These are phyloP conservation scores for Metschnikowia kofuensis DNA, from an alignment of 805 yeast species.

Conservation along the genomic window DNA sequence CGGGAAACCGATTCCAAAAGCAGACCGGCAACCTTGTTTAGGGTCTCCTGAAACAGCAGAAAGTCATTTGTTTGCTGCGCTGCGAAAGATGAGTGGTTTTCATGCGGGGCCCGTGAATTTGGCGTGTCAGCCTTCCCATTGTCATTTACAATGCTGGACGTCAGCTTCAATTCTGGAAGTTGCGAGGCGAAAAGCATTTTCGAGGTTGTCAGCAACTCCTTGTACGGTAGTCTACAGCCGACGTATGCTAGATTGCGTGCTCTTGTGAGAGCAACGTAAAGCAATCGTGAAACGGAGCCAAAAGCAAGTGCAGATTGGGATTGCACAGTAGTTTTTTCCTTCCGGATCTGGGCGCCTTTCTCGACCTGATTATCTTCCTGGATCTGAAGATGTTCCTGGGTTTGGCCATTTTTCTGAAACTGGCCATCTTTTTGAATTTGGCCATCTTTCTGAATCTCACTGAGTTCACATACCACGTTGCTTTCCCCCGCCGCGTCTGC, in stretches of 20 bases:
- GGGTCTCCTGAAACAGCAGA: neutral
- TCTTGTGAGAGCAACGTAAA: constrained; percentile 68
- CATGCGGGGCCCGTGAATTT: no score
- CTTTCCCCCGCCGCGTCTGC: neutral
- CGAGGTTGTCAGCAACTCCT: constrained; percentile 5
- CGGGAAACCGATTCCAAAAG: neutral
- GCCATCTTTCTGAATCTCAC: neutral
- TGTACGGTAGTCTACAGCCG: constrained; percentile 14
- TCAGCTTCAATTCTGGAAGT: constrained; percentile 7
- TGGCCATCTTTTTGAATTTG: neutral
- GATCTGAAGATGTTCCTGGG: no score
- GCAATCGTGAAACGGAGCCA: constrained; percentile 26
- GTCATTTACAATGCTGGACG: neutral
- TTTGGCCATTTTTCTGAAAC: no score
- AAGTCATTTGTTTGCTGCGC: neutral
- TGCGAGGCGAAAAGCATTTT: constrained; percentile 2
- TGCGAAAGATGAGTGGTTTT: neutral
- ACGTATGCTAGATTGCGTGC: constrained; percentile 48
- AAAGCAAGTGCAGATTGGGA: neutral
- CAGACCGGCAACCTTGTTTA: neutral
- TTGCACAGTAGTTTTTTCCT: neutral
- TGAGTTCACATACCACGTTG: neutral
- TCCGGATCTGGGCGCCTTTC: neutral
- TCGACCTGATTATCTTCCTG: no score
- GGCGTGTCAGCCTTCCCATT: no score